Evolutionary conservation across 106 monocot species (phyloP).

Genomic region (Posidonia australis): DNA sequence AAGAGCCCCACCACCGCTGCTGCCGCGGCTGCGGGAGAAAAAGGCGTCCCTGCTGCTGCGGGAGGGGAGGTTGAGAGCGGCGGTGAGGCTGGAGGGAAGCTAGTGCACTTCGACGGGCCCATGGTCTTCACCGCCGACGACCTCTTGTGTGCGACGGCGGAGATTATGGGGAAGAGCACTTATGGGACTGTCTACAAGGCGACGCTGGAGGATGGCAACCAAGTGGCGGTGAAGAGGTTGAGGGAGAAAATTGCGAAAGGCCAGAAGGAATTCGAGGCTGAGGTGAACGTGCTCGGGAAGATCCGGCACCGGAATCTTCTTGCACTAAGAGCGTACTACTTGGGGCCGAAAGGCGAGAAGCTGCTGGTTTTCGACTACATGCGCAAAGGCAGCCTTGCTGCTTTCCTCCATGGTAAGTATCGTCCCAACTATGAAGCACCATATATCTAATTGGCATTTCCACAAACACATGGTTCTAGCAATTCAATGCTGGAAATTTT

Average conservation of each 20-base stretch:
- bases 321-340: conserved; percentile 62
- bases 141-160: conserved; percentile 88
- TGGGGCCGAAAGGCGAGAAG: conserved; percentile 96
- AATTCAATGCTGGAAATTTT: no score
- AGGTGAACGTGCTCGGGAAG: conserved; percentile 57
- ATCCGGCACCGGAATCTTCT: conserved; percentile 59
- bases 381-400: conserved; percentile 72
- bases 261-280: conserved; percentile 68
- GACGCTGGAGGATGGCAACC: conserved; percentile 64
- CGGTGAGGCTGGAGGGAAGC: conserved; percentile 54
- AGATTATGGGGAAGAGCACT: conserved; percentile 91
- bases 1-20: conserved; percentile 18
- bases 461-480: no score
- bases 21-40: conserved; percentile 22
- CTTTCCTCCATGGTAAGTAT: conserved; percentile 63
- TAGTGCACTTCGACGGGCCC: conserved; percentile 83
- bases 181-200: conserved; percentile 97
- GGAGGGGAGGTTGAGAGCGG: conserved; percentile 22
- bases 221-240: conserved; percentile 82
- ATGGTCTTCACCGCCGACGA: conserved; percentile 79
- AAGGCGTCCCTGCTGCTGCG: conserved; percentile 10
- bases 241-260: conserved; percentile 80
- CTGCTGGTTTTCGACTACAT: conserved; percentile 84
- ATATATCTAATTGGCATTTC: no score
- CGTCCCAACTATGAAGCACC: not conserved